phyloP scores from a whole-genome alignment of 805 yeast genomes.

The Cyberlindnera mrakii region DNA sequence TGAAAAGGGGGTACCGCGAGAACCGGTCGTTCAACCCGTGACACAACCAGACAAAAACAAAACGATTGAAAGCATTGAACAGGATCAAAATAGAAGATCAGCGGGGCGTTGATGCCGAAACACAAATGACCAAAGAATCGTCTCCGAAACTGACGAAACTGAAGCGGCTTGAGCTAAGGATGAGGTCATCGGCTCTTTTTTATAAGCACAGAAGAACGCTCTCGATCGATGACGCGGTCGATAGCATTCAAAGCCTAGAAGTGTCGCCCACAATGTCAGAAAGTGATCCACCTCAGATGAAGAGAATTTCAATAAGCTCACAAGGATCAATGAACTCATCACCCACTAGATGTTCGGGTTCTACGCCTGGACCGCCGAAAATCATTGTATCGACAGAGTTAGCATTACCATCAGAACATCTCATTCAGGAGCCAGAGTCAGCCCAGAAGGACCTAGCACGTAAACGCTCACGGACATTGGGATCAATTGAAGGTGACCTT shows the following conservation, averaged over 20 bases:
- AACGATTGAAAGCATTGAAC: neutral
- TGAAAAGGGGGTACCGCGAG: no score
- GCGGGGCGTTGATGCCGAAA: no score
- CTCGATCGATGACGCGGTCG: neutral
- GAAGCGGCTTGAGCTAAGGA: neutral
- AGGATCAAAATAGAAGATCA: no score
- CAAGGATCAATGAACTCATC: no score
- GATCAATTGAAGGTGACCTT: constrained; percentile 20
- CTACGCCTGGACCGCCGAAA: no score
- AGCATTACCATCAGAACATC: neutral
- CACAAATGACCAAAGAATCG: no score
- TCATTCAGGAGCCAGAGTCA: neutral
- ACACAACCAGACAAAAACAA: neutral
- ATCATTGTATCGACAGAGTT: neutral
- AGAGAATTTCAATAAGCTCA: neutral
- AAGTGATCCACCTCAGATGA: neutral
- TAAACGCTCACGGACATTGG: constrained; percentile 21
- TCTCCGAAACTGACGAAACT: neutral
- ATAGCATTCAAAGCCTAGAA: neutral
- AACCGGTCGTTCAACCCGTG: neutral
- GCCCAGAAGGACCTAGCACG: constrained; percentile 12
- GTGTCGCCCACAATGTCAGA: neutral
- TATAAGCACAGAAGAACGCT: neutral
- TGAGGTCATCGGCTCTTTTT: neutral
- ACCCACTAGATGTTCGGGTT: no score